Base-by-base conservation (phyloP, 164 flowering plant species). In the Umbilicus rupestris region DNA sequence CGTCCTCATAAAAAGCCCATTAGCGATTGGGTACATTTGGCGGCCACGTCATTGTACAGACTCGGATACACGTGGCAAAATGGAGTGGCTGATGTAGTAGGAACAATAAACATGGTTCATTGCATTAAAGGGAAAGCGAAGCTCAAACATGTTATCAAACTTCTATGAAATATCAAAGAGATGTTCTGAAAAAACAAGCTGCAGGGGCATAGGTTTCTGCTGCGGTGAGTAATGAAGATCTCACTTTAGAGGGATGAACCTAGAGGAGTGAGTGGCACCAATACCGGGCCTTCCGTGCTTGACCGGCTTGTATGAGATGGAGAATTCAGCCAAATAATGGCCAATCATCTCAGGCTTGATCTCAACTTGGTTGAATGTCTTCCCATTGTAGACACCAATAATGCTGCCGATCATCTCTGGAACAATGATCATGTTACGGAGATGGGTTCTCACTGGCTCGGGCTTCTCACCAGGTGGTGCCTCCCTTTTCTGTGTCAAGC, bases 381-480 rank as follows among this genome's bases (percentile, higher is more conserved):
- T 55, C 28, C 60, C 60, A 55, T 55, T 55, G 33, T 55, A 55
- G 49, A 80, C 82, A 1, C 82, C 84, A 63, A 81, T 46, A 3
- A 81, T 74, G 70, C 82, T 78, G 9, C 82, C 84, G 4, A 81
- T 81, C 84, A 81, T 81, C 71, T 81, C 84, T 44, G 82, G 84
- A 4, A 78, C 79, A 31, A 80, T 78, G 68, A 80, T 80, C 83
- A 80, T 80, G 72, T 80, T 78, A 4, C 79, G 62, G 8, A 78
- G 77, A 71, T 80, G 83, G 39, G 81, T 80, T 63, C 73, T 74
- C 9, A 80, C 77, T 16, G 78, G 76, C 41, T 76, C 76, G 5
- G 83, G 83, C 72, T 80, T 78, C 77, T 78, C 82, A 66, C 84
- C 80, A 24, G 73, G 68, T 26, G 78, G 78, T 22, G 84, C 80